These are phyloP conservation scores for Aspergillus baeticus DNA, from an alignment of 495 filamentous ascomycete species.

Conservation along the genomic window DNA sequence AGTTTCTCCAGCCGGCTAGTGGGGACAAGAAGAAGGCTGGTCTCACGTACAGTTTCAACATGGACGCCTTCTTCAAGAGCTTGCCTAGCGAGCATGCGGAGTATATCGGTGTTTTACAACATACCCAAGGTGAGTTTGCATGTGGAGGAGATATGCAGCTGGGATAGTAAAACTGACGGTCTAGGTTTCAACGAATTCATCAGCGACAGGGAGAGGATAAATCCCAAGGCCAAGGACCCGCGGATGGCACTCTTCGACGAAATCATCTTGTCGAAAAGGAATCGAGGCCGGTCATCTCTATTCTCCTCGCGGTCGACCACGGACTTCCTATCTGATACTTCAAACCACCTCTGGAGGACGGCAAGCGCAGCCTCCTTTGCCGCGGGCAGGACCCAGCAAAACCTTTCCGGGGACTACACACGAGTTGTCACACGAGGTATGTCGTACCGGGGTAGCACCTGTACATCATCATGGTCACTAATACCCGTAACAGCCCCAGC, in stretches of 20 bases:
- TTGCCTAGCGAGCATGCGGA: conserved; percentile 88
- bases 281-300: conserved; percentile 65
- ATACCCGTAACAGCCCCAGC: conserved; percentile 61
- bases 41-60: conserved; percentile 87
- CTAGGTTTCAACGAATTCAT: conserved; percentile 95
- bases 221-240: conserved; percentile 55
- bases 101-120: conserved; percentile 81
- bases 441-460: conserved; percentile 16
- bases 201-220: conserved; percentile 72
- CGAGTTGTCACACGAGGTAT: conserved; percentile 58
- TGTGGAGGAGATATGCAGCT: background rate
- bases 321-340: conserved; percentile 78
- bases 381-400: conserved; percentile 55
- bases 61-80: conserved; percentile 88
- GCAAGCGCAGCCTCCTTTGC: conserved; percentile 71
- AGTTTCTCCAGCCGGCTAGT: conserved; percentile 70
- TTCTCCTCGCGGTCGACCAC: conserved; percentile 52
- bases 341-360: conserved; percentile 90
- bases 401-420: conserved; percentile 65
- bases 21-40: conserved; percentile 84
- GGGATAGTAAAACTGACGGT: background rate
- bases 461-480: conserved; percentile 11
- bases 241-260: conserved; percentile 89
- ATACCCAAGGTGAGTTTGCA: conserved; percentile 76
- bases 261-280: conserved; percentile 91